Base-by-base conservation (phyloP, 179 eudicot genomes). In the Beta corolliflora region DNA sequence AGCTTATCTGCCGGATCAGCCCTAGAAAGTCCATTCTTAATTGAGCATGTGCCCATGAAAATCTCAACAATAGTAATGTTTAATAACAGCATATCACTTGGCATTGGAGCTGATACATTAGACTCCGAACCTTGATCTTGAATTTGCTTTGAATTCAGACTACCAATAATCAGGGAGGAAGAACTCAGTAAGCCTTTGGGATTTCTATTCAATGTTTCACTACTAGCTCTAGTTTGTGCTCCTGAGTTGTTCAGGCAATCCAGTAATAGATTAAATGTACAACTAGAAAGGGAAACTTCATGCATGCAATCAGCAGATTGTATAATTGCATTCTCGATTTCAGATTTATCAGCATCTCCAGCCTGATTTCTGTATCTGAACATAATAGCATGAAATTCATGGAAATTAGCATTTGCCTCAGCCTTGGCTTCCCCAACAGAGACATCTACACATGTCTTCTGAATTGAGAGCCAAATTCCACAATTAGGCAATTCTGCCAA, bases 221-320 rank as follows among this genome's bases (percentile, higher is more conserved):
- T 83, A 80, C 79, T 85, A 80, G 83, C 80, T 85, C 70, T 79
- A 77, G 65, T 68, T 36, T 45, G 36, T 80, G 23, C 73, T 81
- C 80, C 87, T 67, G 84, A 87, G 64, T 81, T 83, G 78, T 80
- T 79, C 78, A 79, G 66, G 84, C 46, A 84, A 82, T 84, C 86
- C 84, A 94, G 59, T 79, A 77, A 65, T 76, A 92, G 74, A 85
- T 83, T 29, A 75, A 88, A 87, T 77, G 87, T 85, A 85, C 85
- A 86, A 82, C 82, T 85, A 81, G 92, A 89, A 72, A 92, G 74
- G 65, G 90, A 92, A 79, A 86, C 79, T 92, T 97, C 97, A 86
- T 80, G 80, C 85, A 91, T 75, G 84, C 88, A 87, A 84, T 88
- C 89, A 53, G 82, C 69, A 84, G 90, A 87, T 46, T 72, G 80